These are phyloP conservation scores for Teunomyces lycoperdinae DNA, from an alignment of 805 yeast genomes.

Conservation along the genomic window DNA sequence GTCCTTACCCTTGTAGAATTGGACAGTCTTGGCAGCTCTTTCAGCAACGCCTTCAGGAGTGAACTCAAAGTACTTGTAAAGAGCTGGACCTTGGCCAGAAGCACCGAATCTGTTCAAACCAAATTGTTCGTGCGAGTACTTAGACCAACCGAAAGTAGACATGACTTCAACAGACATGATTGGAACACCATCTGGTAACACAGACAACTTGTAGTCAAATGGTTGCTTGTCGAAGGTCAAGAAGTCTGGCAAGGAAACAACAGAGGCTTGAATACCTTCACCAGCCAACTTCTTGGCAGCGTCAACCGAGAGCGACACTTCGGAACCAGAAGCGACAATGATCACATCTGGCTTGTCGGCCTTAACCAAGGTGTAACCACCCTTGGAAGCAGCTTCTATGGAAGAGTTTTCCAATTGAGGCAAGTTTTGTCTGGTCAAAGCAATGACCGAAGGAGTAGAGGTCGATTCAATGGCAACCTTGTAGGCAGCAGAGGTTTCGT, in stretches of 20 bases:
- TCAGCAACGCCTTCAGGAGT: constrained; percentile 89
- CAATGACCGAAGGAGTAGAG: constrained; percentile 70
- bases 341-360: constrained; percentile 65
- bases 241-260: constrained; percentile 94
- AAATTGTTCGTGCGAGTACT: constrained; percentile 93
- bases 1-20: constrained; percentile 76
- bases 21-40: constrained; percentile 76
- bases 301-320: constrained; percentile 78
- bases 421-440: constrained; percentile 81
- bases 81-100: constrained; percentile 82
- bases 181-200: constrained; percentile 94
- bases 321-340: constrained; percentile 91
- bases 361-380: constrained; percentile 78
- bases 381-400: constrained; percentile 87
- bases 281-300: constrained; percentile 71
- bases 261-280: constrained; percentile 69
- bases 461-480: constrained; percentile 58
- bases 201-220: constrained; percentile 73
- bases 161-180: constrained; percentile 91
- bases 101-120: constrained; percentile 97
- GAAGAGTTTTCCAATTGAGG: constrained; percentile 93
- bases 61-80: constrained; percentile 84
- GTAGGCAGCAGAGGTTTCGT: constrained; percentile 84
- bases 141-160: constrained; percentile 89
- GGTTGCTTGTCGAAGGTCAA: constrained; percentile 84